phyloP scores from a whole-genome alignment of 2,329 filamentous ascomycete species.

The Pyricularia sp. region DNA sequence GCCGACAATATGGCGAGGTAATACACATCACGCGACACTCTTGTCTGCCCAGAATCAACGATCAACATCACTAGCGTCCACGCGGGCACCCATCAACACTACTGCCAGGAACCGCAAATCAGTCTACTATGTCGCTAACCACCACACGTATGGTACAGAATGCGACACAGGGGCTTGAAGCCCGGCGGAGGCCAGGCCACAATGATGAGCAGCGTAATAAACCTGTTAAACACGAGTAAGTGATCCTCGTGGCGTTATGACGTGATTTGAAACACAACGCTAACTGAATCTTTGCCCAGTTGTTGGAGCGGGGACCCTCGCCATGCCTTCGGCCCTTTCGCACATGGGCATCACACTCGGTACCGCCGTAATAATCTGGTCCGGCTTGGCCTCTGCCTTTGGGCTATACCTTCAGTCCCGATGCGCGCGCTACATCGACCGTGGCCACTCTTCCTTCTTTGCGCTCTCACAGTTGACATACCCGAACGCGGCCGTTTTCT shows the following conservation, averaged over 20 bases:
- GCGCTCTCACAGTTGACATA: slow-evolving; percentile 96
- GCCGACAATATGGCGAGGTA: slow-evolving; percentile 42
- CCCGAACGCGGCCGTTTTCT: slow-evolving; percentile 88
- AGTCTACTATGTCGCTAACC: neutral
- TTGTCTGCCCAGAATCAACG: neutral
- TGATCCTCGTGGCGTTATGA: slow-evolving; percentile 2
- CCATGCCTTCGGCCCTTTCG: slow-evolving; percentile 90
- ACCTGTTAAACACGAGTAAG: slow-evolving; percentile 91
- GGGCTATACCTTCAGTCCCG: slow-evolving; percentile 90
- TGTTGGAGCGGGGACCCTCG: slow-evolving; percentile 86
- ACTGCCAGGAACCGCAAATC: neutral
- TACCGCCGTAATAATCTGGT: slow-evolving; percentile 79
- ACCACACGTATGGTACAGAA: slow-evolving; percentile 25
- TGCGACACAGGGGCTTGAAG: slow-evolving; percentile 56
- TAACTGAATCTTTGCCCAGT: slow-evolving; percentile 38
- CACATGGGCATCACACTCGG: slow-evolving; percentile 92
- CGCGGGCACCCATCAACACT: neutral
- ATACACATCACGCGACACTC: neutral
- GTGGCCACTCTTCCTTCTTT: slow-evolving; percentile 85
- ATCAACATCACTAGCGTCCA: neutral
- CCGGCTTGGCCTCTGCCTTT: slow-evolving; percentile 78
- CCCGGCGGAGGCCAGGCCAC: slow-evolving; percentile 75
- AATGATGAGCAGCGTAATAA: slow-evolving; percentile 86
- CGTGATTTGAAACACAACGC: neutral
- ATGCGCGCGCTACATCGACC: slow-evolving; percentile 87